Base-by-base conservation (phyloP, 2,329 filamentous ascomycete species). In the Shiraia sp. region DNA sequence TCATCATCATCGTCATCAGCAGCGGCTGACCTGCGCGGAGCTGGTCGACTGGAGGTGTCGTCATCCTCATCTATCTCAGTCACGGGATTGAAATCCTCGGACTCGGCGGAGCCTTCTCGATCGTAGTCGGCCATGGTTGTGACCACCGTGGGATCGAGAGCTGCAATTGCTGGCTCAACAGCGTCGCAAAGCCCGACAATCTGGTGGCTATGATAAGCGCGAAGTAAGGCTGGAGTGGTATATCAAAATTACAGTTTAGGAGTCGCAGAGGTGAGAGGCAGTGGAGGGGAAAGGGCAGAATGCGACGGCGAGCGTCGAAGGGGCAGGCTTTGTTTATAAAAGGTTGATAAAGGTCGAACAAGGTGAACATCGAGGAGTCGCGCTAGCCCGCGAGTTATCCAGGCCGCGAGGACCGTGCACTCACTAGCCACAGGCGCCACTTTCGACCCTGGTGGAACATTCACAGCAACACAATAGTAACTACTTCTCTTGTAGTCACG, bases 41-140 rank as follows among this genome's bases (percentile, higher is more conserved):
- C 51, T 8, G 47, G 38, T 34, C 58, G 53, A 24, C 44, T 55
- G 16, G 50, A 29, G 22, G 49, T 39, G 46, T 47, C 40, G 33
- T 74, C 72, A 51, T 75, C 79, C 46, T 90, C 87, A 35, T 83
- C 84, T 53, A 89, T 82, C 46, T 82, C 86, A 14, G 86, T 85
- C 34, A 79, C 82, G 36, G 90, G 91, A 68, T 96, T 95, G 79
- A 96, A 96, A 68, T 92, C 87, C 57, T 87, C 86, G 10, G 64
- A 66, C 40, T 64, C 61, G 34, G 55, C 59, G 22, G 51, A 59
- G 40, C 55, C 57, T 37, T 53, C 58, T 42, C 52, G 47, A 25
- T 58, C 57, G 42, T 64, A 66, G 39, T 52, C 57, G 24, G 63
- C 59, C 65, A 68, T 68, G 26, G 32, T 48, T 39, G 40, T 32